phyloP scores from a whole-genome alignment of 495 filamentous ascomycete species.

The Annulohypoxylon nitens region DNA sequence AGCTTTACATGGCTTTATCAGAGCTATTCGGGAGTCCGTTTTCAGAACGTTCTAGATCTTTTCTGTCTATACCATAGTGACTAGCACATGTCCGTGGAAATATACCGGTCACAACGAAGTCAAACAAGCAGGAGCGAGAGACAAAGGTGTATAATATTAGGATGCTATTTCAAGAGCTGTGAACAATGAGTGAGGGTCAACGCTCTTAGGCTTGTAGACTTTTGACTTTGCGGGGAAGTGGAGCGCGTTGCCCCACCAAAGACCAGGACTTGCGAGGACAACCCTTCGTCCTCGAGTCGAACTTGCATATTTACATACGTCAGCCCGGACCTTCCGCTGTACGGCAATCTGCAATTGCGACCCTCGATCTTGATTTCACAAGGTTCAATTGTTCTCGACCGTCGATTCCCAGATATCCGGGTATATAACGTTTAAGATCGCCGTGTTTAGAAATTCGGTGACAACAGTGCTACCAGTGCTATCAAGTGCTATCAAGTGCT shows the following conservation, averaged over 20 bases:
- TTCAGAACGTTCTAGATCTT: constrained; percentile 16
- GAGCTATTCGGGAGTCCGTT: neutral
- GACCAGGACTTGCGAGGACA: constrained; percentile 10
- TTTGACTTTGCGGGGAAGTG: constrained; percentile 47
- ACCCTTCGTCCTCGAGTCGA: constrained; percentile 24
- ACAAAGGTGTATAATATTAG: constrained; percentile 1
- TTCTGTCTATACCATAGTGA: neutral
- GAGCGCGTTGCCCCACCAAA: constrained; percentile 23
- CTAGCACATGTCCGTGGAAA: neutral
- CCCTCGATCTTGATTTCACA: constrained; percentile 32
- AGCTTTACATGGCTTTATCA: neutral
- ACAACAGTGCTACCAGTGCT: neutral
- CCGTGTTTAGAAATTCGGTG: neutral
- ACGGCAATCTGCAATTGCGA: constrained; percentile 33
- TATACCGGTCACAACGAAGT: neutral
- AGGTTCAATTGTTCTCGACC: constrained; percentile 1
- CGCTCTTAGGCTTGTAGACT: constrained; percentile 13
- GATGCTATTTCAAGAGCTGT: constrained; percentile 6
- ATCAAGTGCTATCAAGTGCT: no score
- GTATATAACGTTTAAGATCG: constrained; percentile 15
- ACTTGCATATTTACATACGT: constrained; percentile 39
- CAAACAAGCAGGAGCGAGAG: neutral
- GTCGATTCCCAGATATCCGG: neutral
- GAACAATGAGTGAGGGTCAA: constrained; percentile 21
- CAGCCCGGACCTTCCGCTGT: constrained; percentile 32